Evolutionary conservation across 805 yeast genomes (phyloP), one percentile per base, ranked within the genome.

Genomic region (Candida germanica): DNA sequence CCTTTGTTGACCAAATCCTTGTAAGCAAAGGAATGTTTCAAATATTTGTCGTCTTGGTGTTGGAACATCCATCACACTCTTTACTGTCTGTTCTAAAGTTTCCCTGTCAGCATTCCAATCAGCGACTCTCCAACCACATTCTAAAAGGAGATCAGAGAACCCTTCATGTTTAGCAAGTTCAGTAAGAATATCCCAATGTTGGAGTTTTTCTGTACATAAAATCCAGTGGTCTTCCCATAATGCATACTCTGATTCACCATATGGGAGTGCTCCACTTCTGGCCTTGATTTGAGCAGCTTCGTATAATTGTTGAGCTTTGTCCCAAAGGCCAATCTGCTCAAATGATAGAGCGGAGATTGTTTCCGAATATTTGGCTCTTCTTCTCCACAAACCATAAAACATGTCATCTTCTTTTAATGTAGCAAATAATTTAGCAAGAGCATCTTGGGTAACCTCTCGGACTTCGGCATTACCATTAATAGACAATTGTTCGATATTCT

Each of bases 151-250:
- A 53, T 93, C 98, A 0, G 97, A 88, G 56, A 91, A 94, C 0
- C 97, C 97, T 67, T 94, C 99, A 53, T 94, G 98, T 50, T 91
- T 88, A 2, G 98, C 97, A 20, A 94, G 69, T 51, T 93, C 99
- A 0, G 98, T 91, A 40, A 93, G 68, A 31, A 93, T 83, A 54
- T 93, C 98, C 99, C 99, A 93, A 47, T 93, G 97, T 55, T 93
- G 98, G 26, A 93, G 67, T 58, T 91, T 91, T 55, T 93, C 97
- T 3, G 98, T 96, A 67, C 98, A 89, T 25, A 86, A 64, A 38
- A 93, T 88, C 99, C 99, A 93, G 52, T 89, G 94, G 54, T 93
- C 98, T 62, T 94, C 98, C 99, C 99, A 93, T 22, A 93, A 68
- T 0, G 93, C 80, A 51, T 93, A 93, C 55, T 93, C 99, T 1